Percentiles rank a stretch among this genome's conserved stretches.
phyloP scores from a whole-genome alignment of 2,329 filamentous ascomycete genomes.

The Colletotrichum sojae region DNA sequence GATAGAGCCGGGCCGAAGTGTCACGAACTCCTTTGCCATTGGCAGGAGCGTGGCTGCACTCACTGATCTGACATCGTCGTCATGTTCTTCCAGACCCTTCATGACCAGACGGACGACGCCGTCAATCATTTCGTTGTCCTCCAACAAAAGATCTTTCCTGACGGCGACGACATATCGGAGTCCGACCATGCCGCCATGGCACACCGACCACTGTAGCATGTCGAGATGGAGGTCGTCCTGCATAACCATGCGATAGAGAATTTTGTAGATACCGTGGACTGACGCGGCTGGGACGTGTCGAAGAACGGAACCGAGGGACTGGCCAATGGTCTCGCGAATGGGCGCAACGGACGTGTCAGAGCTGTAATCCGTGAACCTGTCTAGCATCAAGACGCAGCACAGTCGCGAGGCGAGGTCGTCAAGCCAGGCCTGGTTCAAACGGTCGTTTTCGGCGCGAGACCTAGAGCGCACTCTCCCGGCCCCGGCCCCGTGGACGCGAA shows the following conservation, averaged over 20 bases:
- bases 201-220: slow-evolving; percentile 89
- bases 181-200: slow-evolving; percentile 98
- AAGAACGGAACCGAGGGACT: slow-evolving; percentile 90
- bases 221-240: slow-evolving; percentile 84
- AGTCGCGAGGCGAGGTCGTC: slow-evolving; percentile 96
- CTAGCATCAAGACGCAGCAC: slow-evolving; percentile 96
- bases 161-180: slow-evolving; percentile 95
- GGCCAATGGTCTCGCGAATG: slow-evolving; percentile 94
- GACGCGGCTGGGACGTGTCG: slow-evolving; percentile 85
- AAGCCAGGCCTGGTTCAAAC: slow-evolving; percentile 86
- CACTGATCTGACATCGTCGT: slow-evolving; percentile 96
- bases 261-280: slow-evolving; percentile 86
- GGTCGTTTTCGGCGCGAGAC: slow-evolving; percentile 80
- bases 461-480: slow-evolving; percentile 84
- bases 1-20: slow-evolving; percentile 82
- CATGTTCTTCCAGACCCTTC: slow-evolving; percentile 90
- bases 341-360: slow-evolving; percentile 97
- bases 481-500: slow-evolving; percentile 91
- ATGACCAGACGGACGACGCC: slow-evolving; percentile 94
- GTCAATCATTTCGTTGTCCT: slow-evolving; percentile 89
- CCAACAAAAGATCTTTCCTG: slow-evolving; percentile 89
- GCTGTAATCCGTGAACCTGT: slow-evolving; percentile 97
- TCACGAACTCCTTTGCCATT: slow-evolving; percentile 95
- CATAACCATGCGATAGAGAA: slow-evolving; percentile 92
- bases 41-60: slow-evolving; percentile 98